phyloP scores from a whole-genome alignment of 1,284 basidiomycete species.

The Phenoliferia sp. region DNA sequence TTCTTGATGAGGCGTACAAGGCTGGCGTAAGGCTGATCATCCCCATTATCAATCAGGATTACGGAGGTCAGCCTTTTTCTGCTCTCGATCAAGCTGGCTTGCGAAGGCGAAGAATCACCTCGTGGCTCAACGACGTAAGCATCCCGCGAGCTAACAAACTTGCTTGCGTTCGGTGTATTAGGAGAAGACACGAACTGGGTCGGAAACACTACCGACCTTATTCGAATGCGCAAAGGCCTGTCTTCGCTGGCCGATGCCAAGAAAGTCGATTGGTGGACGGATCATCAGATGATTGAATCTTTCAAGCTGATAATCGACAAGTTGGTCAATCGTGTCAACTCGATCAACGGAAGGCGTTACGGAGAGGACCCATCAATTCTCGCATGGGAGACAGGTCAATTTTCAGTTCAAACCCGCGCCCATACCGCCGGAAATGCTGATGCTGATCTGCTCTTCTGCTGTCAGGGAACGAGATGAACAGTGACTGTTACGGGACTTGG shows the following conservation, averaged over 20 bases:
- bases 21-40: slow-evolving; percentile 35
- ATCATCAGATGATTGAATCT: slow-evolving; percentile 32
- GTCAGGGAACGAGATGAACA: slow-evolving; percentile 36
- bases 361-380: slow-evolving; percentile 40
- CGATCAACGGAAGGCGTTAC: slow-evolving; percentile 37
- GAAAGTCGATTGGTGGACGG: slow-evolving; percentile 30
- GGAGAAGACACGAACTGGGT: slow-evolving; percentile 27
- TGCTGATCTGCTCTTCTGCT: neutral
- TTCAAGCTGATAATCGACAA: slow-evolving; percentile 38
- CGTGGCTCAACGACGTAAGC: neutral
- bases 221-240: slow-evolving; percentile 24
- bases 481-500: neutral
- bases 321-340: slow-evolving; percentile 37
- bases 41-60: slow-evolving; percentile 35
- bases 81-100: neutral
- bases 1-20: slow-evolving; percentile 32
- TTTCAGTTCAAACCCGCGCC: neutral
- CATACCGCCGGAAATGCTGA: neutral
- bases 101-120: neutral
- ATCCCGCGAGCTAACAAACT: slow-evolving; percentile 2
- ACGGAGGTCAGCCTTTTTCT: slow-evolving; percentile 20
- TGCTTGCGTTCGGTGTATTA: neutral
- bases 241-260: slow-evolving; percentile 18
- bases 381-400: slow-evolving; percentile 39
- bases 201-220: slow-evolving; percentile 20